Evolutionary conservation across 768 basidiomycete species (phyloP), one percentile per base, ranked within the genome.

Genomic region (Mycena crocata): DNA sequence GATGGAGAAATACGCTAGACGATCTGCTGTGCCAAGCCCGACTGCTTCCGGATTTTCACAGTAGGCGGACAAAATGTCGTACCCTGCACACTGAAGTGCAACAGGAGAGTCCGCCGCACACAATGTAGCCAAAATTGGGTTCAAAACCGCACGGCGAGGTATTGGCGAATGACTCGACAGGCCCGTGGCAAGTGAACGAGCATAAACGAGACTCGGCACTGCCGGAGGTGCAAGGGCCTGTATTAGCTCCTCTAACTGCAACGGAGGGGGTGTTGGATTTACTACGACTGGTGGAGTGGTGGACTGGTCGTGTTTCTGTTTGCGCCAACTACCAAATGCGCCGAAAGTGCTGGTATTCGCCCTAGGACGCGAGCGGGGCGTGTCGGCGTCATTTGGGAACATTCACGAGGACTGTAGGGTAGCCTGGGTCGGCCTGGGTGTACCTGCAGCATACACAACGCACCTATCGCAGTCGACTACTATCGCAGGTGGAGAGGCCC

Each of bases 21-120:
- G 82, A 63, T 93, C 92, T 1, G 87, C 81, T 2, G 87, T 89
- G 2, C 79, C 77, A 24, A 88, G 77, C 24, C 73, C 71, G 24
- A 80, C 72, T 1, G 83, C 79, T 57, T 89, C 87, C 24, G 77
- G 80, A 72, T 89, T 88, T 72, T 91, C 87, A 80, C 87, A 89
- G 74, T 90, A 94, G 3, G 90, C 84, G 17, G 89, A 82, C 56
- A 93, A 81, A 66, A 93, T 87, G 62, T 94, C 93, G 69, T 84
- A 92, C 1, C 93, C 93, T 0, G 88, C 85, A 10, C 85, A 85
- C 72, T 92, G 91, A 5, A 93, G 67, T 0, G 87, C 78, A 0
- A 82, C 66, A 1, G 91, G 90, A 0, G 85, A 82, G 21, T 86
- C 82, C 8, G 77, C 57, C 40, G 81, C 76, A 73, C 93, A 93